Evolutionary conservation across 2,329 filamentous ascomycete species (phyloP), one percentile per base, ranked within the genome.

Genomic region (Aspergillus nomiae): DNA sequence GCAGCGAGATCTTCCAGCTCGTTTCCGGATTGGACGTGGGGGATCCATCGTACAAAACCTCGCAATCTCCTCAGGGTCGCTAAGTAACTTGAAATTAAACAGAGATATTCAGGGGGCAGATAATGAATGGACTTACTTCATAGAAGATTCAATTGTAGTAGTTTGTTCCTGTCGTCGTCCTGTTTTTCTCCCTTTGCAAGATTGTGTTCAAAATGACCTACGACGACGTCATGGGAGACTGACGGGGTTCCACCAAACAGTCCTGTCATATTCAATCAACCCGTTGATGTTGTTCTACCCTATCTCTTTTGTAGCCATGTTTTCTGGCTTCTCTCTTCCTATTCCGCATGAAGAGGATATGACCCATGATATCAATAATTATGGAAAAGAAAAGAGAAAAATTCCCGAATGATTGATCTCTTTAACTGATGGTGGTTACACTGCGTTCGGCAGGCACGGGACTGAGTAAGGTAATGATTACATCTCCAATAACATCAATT

Each of bases 381-480:
- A 19, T 26, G 12, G 21, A 11, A 16, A 26, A 48, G 10, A 48
- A 11, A 48, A 48, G 9, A 48, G 10, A 46, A 46, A 24, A 16
- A 16, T 16, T 2, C 32, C 34, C 14, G 12, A 36, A 36, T 16
- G 12, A 16, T 16, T 36, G 34, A 36, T 16, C 34, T 16, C 34
- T 36, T 16, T 2, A 16, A 16, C 34, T 16, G 34, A 36, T 36
- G 16, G 34, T 8, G 34, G 14, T 7, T 36, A 7, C 9, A 41
- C n/a, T 48, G 45, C 12, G 19, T 26, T 48, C 56, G 56, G 56
- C 43, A 48, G 56, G 28, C 46, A 58, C 56, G 56, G 56, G 28
- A 21, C 19, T 32, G 28, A 51, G 34, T 36, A 36, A 36, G 38
- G 51, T 46, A 36, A 32, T 50, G 11, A 24, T 48, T 36, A 19